Evolutionary conservation across 495 filamentous ascomycete species (phyloP), one percentile per base, ranked within the genome.

Genomic region (Hypoxylon lienhwacheense): DNA sequence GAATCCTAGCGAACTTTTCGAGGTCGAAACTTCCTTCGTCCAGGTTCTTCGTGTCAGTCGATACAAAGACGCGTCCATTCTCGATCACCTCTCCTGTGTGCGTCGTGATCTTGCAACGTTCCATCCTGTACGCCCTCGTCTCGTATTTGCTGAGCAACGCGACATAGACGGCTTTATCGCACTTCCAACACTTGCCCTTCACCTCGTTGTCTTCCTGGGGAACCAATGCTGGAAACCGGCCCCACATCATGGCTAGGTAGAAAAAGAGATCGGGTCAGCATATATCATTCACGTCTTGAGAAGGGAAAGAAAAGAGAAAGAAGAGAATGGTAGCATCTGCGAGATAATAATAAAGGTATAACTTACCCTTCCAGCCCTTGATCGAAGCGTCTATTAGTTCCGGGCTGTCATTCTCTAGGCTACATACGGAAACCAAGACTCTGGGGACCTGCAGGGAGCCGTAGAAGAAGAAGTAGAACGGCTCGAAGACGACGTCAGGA

Each of bases 401-500:
- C 15, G 25, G 55, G 16, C 31, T 5, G 17, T 0, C 6, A 8
- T 42, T 17, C 2, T 12, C 20, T 7, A 61, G 34, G 3, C 3
- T 1, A 28, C 48, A 55, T 0, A 41, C 39, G 1, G 11, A 0
- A 1, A 7, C 12, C 7, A 61, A n/a, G 7, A 56, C 41, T 1
- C 5, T 8, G 15, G 44, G 25, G 7, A 24, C 6, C 46, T 62
- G 58, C 6, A 65, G 58, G 25, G 58, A 55, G 26, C 62, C 62
- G 32, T 65, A 62, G 53, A 65, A 65, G 47, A 65, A 65, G 53
- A 65, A 65, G 37, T 65, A 65, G 42, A 65, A 65, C 6, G 62
- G 62, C 42, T 58, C 28, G 26, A 65, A 65, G 25, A 34, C 42
- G 26, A 48, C 10, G 1, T 12, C 7, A 4, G 39, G 49, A 4